These are phyloP conservation scores for Gamsiella multidivaricata DNA, from an alignment of 192 early-diverging fungal genomes.

Conservation along the genomic window DNA sequence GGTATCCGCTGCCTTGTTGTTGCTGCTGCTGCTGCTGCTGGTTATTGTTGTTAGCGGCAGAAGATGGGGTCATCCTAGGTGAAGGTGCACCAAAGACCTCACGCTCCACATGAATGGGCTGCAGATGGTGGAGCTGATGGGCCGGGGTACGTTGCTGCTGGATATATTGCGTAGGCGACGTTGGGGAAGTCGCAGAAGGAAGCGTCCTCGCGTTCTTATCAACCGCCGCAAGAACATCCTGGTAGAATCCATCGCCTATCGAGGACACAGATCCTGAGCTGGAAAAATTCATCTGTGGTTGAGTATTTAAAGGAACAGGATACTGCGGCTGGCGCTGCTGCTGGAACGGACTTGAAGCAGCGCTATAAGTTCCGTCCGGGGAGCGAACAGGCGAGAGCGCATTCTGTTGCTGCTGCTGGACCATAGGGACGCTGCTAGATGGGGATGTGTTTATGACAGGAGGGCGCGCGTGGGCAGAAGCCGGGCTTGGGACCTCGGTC, in stretches of 20 bases:
- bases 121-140: constrained; percentile 4
- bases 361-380: constrained; percentile 7
- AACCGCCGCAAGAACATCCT: constrained; percentile 45
- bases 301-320: too few relatives aligned
- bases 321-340: not conserved
- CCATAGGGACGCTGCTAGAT: not conserved
- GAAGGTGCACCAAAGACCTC: constrained; percentile 48
- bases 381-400: constrained; percentile 23
- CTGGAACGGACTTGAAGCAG: constrained; percentile 12
- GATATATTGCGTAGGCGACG: not conserved
- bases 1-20: not conserved
- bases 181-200: not conserved
- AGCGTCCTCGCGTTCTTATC: constrained; percentile 19
- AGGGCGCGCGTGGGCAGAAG: constrained; percentile 8
- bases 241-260: constrained; percentile 40
- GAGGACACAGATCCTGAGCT: not conserved
- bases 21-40: constrained; percentile 4
- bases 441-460: constrained; percentile 23
- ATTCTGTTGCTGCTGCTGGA: not conserved
- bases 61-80: constrained; percentile 30
- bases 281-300: too few relatives aligned
- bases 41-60: not conserved
- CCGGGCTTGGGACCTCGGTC: constrained; percentile 30
- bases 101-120: constrained; percentile 6
- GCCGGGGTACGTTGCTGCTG: constrained; percentile 23